Conservation (phyloP, 2,329 filamentous ascomycete genomes). For the Cryphonectria nitschkei region DNA sequence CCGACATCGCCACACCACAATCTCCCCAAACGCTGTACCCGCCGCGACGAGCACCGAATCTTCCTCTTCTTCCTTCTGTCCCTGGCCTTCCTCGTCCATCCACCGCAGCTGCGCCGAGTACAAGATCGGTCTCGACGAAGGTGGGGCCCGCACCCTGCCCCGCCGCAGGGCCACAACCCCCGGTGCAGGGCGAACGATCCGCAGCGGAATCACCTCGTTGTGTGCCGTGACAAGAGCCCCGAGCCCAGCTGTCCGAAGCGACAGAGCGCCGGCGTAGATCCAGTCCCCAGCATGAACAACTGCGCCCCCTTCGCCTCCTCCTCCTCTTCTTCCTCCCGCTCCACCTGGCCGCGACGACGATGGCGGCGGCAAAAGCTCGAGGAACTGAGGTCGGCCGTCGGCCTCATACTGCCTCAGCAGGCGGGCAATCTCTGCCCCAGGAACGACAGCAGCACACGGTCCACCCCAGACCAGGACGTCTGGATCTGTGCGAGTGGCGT, state of each 20-base stretch:
- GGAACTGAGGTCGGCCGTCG: not conserved
- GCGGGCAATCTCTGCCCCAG: slow-evolving; percentile 38
- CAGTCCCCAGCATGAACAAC: slow-evolving; percentile 67
- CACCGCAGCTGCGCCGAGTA: slow-evolving; percentile 81
- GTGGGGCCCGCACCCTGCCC: slow-evolving; percentile 58
- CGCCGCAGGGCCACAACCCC: slow-evolving; percentile 42
- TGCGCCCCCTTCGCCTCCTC: not conserved
- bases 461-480: slow-evolving; percentile 72
- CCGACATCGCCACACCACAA: slow-evolving; percentile 82
- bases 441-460: slow-evolving; percentile 54
- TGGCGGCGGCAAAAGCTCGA: slow-evolving; percentile 14
- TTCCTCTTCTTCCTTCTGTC: slow-evolving; percentile 28
- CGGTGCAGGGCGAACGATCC: slow-evolving; percentile 28
- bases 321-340: not conserved
- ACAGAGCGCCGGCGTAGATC: slow-evolving; percentile 71
- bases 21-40: slow-evolving; percentile 93
- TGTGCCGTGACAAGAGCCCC: slow-evolving; percentile 80
- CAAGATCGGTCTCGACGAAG: slow-evolving; percentile 73
- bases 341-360: too few species aligned
- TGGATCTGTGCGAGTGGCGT: not conserved
- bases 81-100: slow-evolving; percentile 49
- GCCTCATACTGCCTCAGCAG: slow-evolving; percentile 36
- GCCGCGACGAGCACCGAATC: slow-evolving; percentile 71
- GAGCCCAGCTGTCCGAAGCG: slow-evolving; percentile 44
- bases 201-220: slow-evolving; percentile 72